phyloP scores from a whole-genome alignment of 1,139 yeast species.

The Taphrina populina region DNA sequence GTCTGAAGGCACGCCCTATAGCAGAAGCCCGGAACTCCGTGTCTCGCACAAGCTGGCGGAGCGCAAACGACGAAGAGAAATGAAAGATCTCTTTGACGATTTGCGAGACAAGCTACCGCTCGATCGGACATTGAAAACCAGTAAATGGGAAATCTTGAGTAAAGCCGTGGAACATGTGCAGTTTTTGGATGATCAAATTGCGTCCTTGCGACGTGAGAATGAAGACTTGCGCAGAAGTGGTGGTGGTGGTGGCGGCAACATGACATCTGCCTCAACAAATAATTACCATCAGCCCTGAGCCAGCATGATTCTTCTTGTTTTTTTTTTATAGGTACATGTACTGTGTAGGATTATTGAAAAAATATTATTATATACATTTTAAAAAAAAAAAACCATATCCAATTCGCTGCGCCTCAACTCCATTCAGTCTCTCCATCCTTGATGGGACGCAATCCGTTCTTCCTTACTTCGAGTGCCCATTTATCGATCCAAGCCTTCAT shows the following conservation, averaged over 20 bases:
- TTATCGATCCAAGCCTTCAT: slow-evolving; percentile 40
- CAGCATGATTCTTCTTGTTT: no score
- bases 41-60: slow-evolving; percentile 41
- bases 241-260: no score
- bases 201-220: slow-evolving; percentile 16
- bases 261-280: no score
- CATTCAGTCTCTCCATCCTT: no score
- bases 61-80: slow-evolving; percentile 41
- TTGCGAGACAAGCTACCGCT: slow-evolving; percentile 40
- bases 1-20: slow-evolving; percentile 37
- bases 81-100: slow-evolving; percentile 40
- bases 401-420: no score
- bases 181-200: slow-evolving; percentile 24
- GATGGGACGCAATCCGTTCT: slow-evolving; percentile 35
- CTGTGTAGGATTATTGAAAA: no score
- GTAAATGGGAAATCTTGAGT: slow-evolving; percentile 41
- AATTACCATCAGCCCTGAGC: no score
- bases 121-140: slow-evolving; percentile 40
- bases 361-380: no score
- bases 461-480: slow-evolving; percentile 38
- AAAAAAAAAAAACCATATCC: no score
- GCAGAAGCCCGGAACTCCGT: slow-evolving; percentile 41
- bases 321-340: no score
- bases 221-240: slow-evolving; percentile 21
- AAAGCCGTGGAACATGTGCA: slow-evolving; percentile 30